Conservation (phyloP, 495 filamentous ascomycete genomes). For the Lepidopterella palustris region DNA sequence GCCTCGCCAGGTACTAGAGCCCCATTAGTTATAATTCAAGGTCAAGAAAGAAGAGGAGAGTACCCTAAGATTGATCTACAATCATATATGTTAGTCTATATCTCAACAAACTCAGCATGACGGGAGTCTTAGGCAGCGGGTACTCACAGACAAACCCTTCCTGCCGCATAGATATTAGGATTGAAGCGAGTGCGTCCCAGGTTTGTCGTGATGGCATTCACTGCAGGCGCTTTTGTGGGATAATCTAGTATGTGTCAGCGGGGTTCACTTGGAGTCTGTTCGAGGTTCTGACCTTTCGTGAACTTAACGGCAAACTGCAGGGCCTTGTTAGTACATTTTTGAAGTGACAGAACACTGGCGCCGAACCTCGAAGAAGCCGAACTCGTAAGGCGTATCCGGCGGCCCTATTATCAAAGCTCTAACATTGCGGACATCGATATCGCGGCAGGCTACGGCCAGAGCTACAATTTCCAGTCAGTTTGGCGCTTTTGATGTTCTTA, state of each 20-base stretch:
- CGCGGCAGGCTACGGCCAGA: constrained; percentile 76
- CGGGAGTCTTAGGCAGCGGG: neutral
- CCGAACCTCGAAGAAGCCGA: constrained; percentile 89
- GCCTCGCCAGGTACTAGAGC: constrained; percentile 82
- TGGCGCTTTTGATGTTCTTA: neutral
- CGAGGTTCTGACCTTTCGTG: constrained; percentile 47
- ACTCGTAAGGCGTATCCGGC: constrained; percentile 92
- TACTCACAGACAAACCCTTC: constrained; percentile 84
- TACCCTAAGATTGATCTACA: constrained; percentile 86
- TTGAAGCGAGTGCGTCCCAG: constrained; percentile 83
- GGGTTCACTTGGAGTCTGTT: neutral
- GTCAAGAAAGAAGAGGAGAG: constrained; percentile 11
- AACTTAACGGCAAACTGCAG: constrained; percentile 60
- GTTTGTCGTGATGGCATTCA: constrained; percentile 79
- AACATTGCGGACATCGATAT: constrained; percentile 82
- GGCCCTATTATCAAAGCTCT: constrained; percentile 86
- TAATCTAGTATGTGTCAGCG: constrained; percentile 55
- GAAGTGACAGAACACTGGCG: neutral
- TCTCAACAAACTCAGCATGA: neutral
- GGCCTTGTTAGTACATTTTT: constrained; percentile 5
- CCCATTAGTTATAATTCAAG: constrained; percentile 30
- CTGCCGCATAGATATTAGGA: constrained; percentile 88
- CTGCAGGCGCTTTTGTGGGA: constrained; percentile 70
- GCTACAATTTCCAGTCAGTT: constrained; percentile 44
- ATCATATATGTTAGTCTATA: constrained; percentile 18